A percentile compares a stretch with the other conserved stretches of the same genome.
Evolutionary conservation across 345 rosid species (phyloP).

Genomic region (Viola odorata): DNA sequence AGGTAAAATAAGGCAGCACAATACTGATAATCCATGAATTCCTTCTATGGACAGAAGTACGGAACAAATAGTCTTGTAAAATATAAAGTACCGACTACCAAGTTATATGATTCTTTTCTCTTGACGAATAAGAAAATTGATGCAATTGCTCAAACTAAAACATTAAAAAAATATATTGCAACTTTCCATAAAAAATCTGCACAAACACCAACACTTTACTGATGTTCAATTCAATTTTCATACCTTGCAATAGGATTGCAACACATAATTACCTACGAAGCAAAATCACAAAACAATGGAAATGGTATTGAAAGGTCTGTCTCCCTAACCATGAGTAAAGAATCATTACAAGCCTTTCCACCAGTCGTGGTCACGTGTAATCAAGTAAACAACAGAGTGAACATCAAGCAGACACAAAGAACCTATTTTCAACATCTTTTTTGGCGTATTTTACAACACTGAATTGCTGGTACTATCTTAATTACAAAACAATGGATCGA

Average conservation of each 20-base stretch:
- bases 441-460: conserved; percentile 27
- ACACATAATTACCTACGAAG: background rate
- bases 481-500: conserved; percentile 34
- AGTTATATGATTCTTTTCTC: background rate
- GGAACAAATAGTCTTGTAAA: background rate
- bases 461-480: conserved; percentile 32
- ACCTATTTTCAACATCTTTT: conserved; percentile 16
- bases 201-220: too few relatives aligned
- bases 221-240: too few relatives aligned
- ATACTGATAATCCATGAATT: background rate
- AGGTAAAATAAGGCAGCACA: background rate
- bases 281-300: background rate
- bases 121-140: background rate
- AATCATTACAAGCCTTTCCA: conserved; percentile 1
- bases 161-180: too few relatives aligned
- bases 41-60: background rate
- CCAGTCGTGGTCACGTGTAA: background rate
- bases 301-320: background rate
- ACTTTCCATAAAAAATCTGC: too few relatives aligned
- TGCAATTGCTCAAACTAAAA: too few relatives aligned
- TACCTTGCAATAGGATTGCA: too few relatives aligned
- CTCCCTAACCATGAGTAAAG: background rate
- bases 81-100: background rate
- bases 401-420: conserved; percentile 15
- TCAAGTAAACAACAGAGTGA: conserved; percentile 2